Base-by-base conservation (phyloP, 1,139 yeast species). In the Yamadazyma pseudoaaseri region DNA sequence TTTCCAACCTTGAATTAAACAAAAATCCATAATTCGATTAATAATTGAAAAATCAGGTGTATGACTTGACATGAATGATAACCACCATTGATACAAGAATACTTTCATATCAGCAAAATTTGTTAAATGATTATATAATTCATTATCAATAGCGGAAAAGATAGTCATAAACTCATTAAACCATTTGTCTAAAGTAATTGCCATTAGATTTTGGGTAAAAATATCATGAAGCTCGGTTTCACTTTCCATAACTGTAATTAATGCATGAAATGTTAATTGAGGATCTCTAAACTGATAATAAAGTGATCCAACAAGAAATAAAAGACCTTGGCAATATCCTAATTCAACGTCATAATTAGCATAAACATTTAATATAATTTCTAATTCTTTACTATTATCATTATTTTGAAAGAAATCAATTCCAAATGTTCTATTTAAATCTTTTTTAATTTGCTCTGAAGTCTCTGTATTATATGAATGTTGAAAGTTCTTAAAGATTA, bases 281-380 rank as follows among this genome's bases (percentile, higher is more conserved):
- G 57, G 48, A 39, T 73, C 70, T 40, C 65, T 62, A 58, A 64
- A 76, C 62, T 65, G 68, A 54, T 78, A 70, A 41, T 76, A 65
- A 34, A 81, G 58, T 6, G 81, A 80, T 3, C 85, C 86, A 9
- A 79, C 85, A 27, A 81, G 58, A 49, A 81, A 81, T 18, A 82
- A 71, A 20, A 81, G 59, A 5, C 87, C 87, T 52, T 81, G 87
- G 51, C 87, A 81, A 52, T 81, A 81, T 6, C 87, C 87, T 42
- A 81, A 75, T 46, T 80, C 84, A 33, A 73, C 72, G 52, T 81
- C 86, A 49, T 79, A 81, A 44, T 80, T 76, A 32, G 83, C 79
- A 48, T 76, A 81, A 0, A 84, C 86, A 38, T 81, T 76, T 43
- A 81, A 63, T 17, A 81, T 75, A 20, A 74, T 70, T 26, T 80